Conservation (phyloP, 1,139 yeast genomes). For the Casaregolazyma suthepensis region DNA sequence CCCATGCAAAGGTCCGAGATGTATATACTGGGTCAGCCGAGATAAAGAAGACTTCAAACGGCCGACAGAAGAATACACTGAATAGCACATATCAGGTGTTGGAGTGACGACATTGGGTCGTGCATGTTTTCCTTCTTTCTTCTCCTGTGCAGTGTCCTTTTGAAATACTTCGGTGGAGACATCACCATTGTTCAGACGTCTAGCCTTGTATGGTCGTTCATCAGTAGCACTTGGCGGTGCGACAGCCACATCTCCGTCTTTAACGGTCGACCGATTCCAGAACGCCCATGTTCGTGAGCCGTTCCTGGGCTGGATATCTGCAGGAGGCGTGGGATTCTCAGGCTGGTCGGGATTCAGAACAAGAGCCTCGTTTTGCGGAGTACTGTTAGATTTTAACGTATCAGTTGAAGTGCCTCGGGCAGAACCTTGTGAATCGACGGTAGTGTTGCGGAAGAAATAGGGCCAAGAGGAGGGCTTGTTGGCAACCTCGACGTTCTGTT, state of each 20-base stretch:
- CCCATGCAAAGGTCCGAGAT: slow-evolving; percentile 14
- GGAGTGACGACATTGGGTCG: slow-evolving; percentile 30
- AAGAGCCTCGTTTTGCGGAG: not conserved
- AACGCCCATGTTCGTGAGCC: slow-evolving; percentile 31
- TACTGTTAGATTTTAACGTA: not conserved
- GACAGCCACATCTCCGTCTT: slow-evolving; percentile 34
- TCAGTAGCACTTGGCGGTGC: slow-evolving; percentile 34
- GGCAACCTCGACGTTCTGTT: not conserved
- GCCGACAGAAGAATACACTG: slow-evolving; percentile 21
- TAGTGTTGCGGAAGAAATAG: not conserved
- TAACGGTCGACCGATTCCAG: slow-evolving; percentile 23
- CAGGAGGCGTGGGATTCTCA: not conserved
- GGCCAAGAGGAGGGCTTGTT: not conserved
- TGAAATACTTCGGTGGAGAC: slow-evolving; percentile 1
- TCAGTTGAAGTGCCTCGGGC: not conserved
- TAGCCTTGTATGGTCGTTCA: slow-evolving; percentile 26
- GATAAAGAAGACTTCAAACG: slow-evolving; percentile 20
- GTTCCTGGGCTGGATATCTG: not conserved
- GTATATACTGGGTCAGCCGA: slow-evolving; percentile 21
- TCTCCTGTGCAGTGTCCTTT: slow-evolving; percentile 9
- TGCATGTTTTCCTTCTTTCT: slow-evolving; percentile 10
- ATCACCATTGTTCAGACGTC: slow-evolving; percentile 14
- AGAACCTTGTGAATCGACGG: not conserved
- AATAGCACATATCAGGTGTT: slow-evolving; percentile 24
- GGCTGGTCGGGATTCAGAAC: not conserved